Base-by-base conservation (phyloP, 257 asterid species). In the Solanum virginianum region DNA sequence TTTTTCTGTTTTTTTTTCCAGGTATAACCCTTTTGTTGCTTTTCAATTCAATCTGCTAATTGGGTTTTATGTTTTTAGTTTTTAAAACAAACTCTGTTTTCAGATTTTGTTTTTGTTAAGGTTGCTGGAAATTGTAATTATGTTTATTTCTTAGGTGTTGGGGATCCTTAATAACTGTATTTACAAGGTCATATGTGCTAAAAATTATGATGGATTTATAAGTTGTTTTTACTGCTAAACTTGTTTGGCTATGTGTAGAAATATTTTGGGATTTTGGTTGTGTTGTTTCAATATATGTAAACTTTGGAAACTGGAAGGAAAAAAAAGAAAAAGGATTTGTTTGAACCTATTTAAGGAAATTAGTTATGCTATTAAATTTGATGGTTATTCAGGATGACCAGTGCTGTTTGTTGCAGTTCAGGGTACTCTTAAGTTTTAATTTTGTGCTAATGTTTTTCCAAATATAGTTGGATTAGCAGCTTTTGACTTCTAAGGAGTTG, bases 11-110 rank as follows among this genome's bases (percentile, higher is more conserved):
- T 41, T 82, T 62, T 87, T 86, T 83, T 81, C 62, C 85, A 89
- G 92, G 89, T 86, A 85, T 82, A 53, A 77, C 47, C 45, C 41
- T 86, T 82, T 90, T 88, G 89, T 79, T 36, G 56, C 80, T 77
- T 69, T 57, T 72, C 39, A 71, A 83, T 82, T 63, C 86, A 71
- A 84, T 54, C 4, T 84, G 81, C 79, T 57, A 6, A 70, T 57
- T 72, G 75, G 26, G 12, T 69, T 83, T 68, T 29, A 10, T 17
- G 15, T 41, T 69, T 54, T 24, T 63, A 55, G 39, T 83, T 81
- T 43, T 49, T 17, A 43, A 9, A 32, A 2, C 1, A 17, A 56
- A n/a, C 49, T 62, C 24, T 82, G 49, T 43, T 82, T 62, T 63
- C n/a, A 66, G 51, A 12, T 11, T 13, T 83, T 47, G 6, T 51